phyloP scores from a whole-genome alignment of 2,329 filamentous ascomycete genomes.

The Penicillium sp. region DNA sequence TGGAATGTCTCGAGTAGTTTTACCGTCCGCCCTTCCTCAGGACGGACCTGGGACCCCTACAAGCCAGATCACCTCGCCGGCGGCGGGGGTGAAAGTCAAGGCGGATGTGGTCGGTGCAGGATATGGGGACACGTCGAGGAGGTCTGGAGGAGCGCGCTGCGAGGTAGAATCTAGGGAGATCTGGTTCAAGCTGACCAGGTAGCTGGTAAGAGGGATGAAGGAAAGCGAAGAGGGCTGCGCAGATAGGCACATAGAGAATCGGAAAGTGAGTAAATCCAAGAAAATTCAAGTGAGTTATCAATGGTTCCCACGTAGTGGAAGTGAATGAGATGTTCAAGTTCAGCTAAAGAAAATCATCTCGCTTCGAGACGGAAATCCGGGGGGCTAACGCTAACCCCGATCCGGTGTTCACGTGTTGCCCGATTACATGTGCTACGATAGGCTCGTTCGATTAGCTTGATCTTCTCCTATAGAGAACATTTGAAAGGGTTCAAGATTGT shows the following conservation, averaged over 20 bases:
- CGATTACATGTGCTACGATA: constrained; percentile 4
- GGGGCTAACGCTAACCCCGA: constrained; percentile 18
- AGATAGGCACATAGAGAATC: constrained; percentile 42
- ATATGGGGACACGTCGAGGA: constrained; percentile 13
- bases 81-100: constrained; percentile 24
- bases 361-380: constrained; percentile 25
- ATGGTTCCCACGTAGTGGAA: constrained; percentile 8
- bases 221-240: constrained; percentile 25
- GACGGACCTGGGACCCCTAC: constrained; percentile 52
- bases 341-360: constrained; percentile 16
- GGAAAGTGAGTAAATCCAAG: neutral
- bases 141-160: constrained; percentile 16
- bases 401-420: constrained; percentile 21
- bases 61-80: constrained; percentile 42
- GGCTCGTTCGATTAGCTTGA: neutral
- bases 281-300: neutral
- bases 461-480: neutral
- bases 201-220: constrained; percentile 32
- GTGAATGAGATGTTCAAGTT: constrained; percentile 9
- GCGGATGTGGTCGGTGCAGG: constrained; percentile 14
- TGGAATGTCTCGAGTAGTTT: constrained; percentile 32
- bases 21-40: constrained; percentile 55
- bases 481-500: neutral
- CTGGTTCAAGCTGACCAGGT: constrained; percentile 22
- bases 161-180: constrained; percentile 16